Percentiles rank a stretch among this genome's conserved stretches.
Evolutionary conservation across 208 protist species (phyloP).

Genomic region (Tritrichomonas foetus): DNA sequence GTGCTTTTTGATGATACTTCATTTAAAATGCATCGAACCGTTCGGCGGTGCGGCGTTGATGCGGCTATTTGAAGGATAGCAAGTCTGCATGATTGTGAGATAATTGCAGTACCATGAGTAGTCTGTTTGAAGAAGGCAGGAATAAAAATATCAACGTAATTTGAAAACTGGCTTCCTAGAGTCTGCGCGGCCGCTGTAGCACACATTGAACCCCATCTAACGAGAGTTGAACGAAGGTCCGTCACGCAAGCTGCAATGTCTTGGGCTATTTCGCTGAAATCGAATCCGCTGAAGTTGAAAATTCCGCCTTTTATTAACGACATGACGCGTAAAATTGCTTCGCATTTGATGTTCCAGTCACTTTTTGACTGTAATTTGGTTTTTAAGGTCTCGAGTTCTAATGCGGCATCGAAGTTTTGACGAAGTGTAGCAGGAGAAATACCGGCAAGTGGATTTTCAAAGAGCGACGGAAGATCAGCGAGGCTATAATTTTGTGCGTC

Average conservation of each 20-base stretch:
- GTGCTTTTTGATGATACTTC: background rate
- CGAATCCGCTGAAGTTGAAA: background rate
- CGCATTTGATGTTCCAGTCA: background rate
- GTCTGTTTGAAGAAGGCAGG: constrained; percentile 9
- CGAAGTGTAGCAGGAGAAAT: background rate
- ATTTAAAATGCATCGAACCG: background rate
- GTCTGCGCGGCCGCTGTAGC: background rate
- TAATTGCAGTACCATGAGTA: background rate
- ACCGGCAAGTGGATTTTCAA: background rate
- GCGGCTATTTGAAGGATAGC: background rate
- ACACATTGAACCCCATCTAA: background rate
- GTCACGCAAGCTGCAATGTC: background rate
- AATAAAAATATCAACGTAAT: background rate
- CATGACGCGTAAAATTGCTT: background rate
- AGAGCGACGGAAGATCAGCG: background rate
- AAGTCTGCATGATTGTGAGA: background rate
- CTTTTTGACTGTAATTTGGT: background rate
- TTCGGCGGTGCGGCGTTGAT: background rate
- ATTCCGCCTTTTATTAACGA: background rate
- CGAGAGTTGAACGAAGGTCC: background rate
- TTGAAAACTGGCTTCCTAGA: background rate
- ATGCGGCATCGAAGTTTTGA: background rate
- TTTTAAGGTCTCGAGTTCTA: background rate
- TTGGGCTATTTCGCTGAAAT: background rate
- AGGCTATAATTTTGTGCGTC: too few species aligned